These are phyloP conservation scores for Phytophthora multivora DNA, from an alignment of 352 stramenopile genomes.

Conservation along the genomic window DNA sequence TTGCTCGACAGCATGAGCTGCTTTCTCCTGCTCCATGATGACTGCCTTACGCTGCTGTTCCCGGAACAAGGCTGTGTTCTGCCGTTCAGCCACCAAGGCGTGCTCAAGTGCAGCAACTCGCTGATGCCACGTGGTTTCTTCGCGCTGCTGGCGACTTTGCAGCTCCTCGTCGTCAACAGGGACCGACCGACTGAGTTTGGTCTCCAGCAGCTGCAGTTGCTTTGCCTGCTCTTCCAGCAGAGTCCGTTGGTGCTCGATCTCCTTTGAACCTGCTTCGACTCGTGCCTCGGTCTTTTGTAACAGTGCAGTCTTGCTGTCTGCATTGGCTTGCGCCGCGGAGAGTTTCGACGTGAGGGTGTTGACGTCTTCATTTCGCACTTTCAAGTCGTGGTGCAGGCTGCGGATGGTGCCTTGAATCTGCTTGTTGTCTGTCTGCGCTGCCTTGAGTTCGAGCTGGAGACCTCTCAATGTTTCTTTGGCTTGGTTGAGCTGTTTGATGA, in stretches of 20 bases:
- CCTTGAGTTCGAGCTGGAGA: slow-evolving; percentile 12
- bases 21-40: slow-evolving; percentile 47
- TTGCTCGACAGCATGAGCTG: slow-evolving; percentile 46
- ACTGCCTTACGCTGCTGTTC: slow-evolving; percentile 48
- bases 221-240: slow-evolving; percentile 45
- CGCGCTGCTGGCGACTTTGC: slow-evolving; percentile 38
- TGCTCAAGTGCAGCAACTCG: slow-evolving; percentile 61
- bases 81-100: slow-evolving; percentile 46
- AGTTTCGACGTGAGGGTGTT: slow-evolving; percentile 27
- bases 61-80: slow-evolving; percentile 41
- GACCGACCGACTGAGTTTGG: slow-evolving; percentile 55
- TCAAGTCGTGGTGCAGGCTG: slow-evolving; percentile 18
- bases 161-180: slow-evolving; percentile 55
- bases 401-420: slow-evolving; percentile 17
- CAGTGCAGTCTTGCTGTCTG: slow-evolving; percentile 9
- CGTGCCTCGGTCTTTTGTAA: slow-evolving; percentile 36
- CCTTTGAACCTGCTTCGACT: slow-evolving; percentile 23
- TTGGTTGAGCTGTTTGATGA: slow-evolving; percentile 21
- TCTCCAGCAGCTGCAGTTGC: slow-evolving; percentile 53
- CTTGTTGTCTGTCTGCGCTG: slow-evolving; percentile 18
- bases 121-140: slow-evolving; percentile 70
- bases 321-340: background rate
- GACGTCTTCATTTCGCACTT: slow-evolving; percentile 19
- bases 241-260: slow-evolving; percentile 39
- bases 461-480: slow-evolving; percentile 2